Conservation (phyloP, 345 rosid species). For the Melastoma malabathricum region DNA sequence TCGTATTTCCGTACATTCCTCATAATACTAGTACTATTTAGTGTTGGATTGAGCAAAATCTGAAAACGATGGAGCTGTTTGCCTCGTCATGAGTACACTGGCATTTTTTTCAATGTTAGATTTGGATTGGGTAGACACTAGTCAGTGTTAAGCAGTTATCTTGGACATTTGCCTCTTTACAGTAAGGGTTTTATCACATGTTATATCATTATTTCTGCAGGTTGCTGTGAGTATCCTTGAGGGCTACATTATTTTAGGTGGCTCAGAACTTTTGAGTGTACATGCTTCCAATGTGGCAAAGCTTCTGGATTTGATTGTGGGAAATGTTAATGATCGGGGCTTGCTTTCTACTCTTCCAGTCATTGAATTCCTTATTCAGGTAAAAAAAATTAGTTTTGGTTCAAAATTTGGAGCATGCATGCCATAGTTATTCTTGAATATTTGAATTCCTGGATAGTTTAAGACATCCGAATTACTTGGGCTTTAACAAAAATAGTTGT, state of each 20-base stretch:
- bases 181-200: neutral
- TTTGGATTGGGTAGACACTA: too few relatives aligned
- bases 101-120: too few relatives aligned
- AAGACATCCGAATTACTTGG: neutral
- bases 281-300: constrained; percentile 77
- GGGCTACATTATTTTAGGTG: constrained; percentile 68
- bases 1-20: too few relatives aligned
- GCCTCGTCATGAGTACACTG: too few relatives aligned
- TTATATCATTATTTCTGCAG: constrained; percentile 23
- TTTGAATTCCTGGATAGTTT: too few relatives aligned
- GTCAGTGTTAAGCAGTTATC: too few relatives aligned
- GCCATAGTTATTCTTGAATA: neutral
- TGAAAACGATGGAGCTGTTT: too few relatives aligned
- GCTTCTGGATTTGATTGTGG: constrained; percentile 83
- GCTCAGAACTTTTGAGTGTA: constrained; percentile 60
- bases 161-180: too few relatives aligned
- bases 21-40: too few relatives aligned
- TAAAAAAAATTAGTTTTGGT: constrained; percentile 9
- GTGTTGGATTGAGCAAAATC: too few relatives aligned
- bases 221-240: constrained; percentile 75
- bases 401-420: neutral
- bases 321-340: constrained; percentile 85
- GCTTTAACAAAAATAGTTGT: neutral
- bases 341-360: constrained; percentile 72
- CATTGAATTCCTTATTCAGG: constrained; percentile 85